Base-by-base conservation (phyloP, 768 basidiomycete species). In the Pluteus cervinus region DNA sequence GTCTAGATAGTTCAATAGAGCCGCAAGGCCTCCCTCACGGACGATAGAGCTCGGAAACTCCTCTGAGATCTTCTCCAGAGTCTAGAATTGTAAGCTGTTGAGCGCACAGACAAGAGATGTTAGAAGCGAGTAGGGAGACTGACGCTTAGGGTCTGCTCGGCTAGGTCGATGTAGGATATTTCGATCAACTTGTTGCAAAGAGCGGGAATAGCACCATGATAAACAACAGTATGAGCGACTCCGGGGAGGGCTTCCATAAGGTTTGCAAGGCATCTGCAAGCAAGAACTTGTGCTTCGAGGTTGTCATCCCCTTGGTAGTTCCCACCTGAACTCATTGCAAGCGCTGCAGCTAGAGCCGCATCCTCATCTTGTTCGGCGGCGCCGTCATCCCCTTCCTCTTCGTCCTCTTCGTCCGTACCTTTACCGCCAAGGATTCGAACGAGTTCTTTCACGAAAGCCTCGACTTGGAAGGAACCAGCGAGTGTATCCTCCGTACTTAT, bases 181-280 rank as follows among this genome's bases (percentile, higher is more conserved):
- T 96, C 90, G 56, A 90, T 80, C 43, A 99, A 66, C 60, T 99
- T 98, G 75, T 86, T 86, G 75, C 94, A 98, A 32, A 99, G 73
- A 22, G 94, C 91, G 12, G 92, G 92, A 41, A 99, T 93, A 12
- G 94, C 96, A n/a, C 94, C 94, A 52, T 94, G 88, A 57, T 96
- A 89, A 25, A 98, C 94, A 49, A 99, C 83, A 30, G 90, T 92
- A 54, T 97, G 92, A n/a, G 91, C 90, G 28, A 91, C 86, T 17
- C 93, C 92, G 12, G 96, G 96, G 15, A 98, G 71, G n/a, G 92
- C 94, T 60, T 98, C 96, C 90, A 98, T 93, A 39, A 99, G 71
- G 58, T 99, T 98, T 33, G 93, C 94, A 36, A 99, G 69, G 56
- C 96, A 99, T 45, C 96, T 75, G 60, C 93, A 97, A 20, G 96